phyloP scores from a whole-genome alignment of 345 rosid species.

The Citrus glauca region DNA sequence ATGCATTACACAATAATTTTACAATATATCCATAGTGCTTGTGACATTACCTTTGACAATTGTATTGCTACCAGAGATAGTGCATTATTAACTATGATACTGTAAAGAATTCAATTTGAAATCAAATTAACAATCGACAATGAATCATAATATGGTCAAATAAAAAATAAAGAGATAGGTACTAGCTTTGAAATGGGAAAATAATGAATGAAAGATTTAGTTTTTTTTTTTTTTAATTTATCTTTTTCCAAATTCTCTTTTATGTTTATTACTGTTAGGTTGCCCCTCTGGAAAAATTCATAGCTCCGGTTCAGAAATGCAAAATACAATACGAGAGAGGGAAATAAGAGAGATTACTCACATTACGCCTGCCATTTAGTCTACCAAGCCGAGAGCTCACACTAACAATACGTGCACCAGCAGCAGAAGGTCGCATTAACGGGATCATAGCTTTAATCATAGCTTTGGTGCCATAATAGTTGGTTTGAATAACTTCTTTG shows the following conservation, averaged over 20 bases:
- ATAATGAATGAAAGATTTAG: neutral
- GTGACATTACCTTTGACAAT: neutral
- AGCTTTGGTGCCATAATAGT: slow-evolving; percentile 81
- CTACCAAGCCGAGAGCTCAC: slow-evolving; percentile 86
- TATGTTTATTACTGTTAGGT: neutral
- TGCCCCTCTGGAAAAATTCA: neutral
- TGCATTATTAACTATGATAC: neutral
- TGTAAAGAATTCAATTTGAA: neutral
- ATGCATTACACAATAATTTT: neutral
- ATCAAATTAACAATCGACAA: neutral
- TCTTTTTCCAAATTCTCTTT: neutral
- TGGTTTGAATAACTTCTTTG: slow-evolving; percentile 55
- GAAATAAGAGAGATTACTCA: slow-evolving; percentile 27
- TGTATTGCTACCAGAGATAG: neutral
- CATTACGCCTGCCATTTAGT: slow-evolving; percentile 78
- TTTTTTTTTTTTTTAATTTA: neutral
- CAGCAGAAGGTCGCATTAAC: slow-evolving; percentile 63
- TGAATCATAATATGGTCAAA: neutral
- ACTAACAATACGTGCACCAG: slow-evolving; percentile 80
- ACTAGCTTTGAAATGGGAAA: neutral
- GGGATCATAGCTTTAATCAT: slow-evolving; percentile 80
- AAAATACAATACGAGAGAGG: neutral
- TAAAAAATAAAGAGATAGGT: neutral
- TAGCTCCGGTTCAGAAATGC: neutral
- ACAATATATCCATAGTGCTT: neutral